Evolutionary conservation across 352 stramenopile genomes (phyloP), one percentile per base, ranked within the genome.

Genomic region (Elongisporangium prolatum): DNA sequence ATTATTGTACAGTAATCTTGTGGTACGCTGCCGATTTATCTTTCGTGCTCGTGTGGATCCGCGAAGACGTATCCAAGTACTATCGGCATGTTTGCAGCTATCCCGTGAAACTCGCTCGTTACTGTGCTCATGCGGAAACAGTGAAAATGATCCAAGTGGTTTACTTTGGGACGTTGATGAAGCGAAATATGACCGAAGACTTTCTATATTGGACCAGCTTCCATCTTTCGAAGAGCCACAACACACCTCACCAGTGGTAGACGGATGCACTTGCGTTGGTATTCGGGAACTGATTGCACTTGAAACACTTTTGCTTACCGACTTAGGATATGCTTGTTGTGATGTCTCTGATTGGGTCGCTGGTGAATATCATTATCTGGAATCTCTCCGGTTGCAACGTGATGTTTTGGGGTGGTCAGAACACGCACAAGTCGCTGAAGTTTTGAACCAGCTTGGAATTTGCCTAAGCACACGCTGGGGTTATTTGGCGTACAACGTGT

Each of bases 381-480:
- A 92, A 57, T 85, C 81, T 2, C 54, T 93, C 52, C 82, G 84
- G 4, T 61, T 93, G n/a, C 84, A 92, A 55, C 70, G 79, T 11
- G 84, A 93, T 50, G 84, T 93, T 9, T 55, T 93, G 7, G 76
- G 79, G 13, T 90, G 84, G 72, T 80, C 67, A 0, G 81, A 91
- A 50, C 80, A 93, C 50, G 74, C 82, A 14, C 82, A 93, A 60
- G 76, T 93, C 14, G 84, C 84, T 11, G 84, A 93, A 54, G 80
- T 89, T 21, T 60, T 93, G 1, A 93, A 93, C 54, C 84, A 91
- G 48, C 67, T 93, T 18, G 82, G 84, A 1, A 91, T 91, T 53
- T 91, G 77, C 52, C 62, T 93, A 18, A 91, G 81, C 49, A 91
- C 79, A 3, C 67, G 82, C 3, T 86, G 75, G 72, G 83, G 84